Base-by-base conservation (phyloP, 2,329 filamentous ascomycete genomes). In the Rutstroemia sydowiana region DNA sequence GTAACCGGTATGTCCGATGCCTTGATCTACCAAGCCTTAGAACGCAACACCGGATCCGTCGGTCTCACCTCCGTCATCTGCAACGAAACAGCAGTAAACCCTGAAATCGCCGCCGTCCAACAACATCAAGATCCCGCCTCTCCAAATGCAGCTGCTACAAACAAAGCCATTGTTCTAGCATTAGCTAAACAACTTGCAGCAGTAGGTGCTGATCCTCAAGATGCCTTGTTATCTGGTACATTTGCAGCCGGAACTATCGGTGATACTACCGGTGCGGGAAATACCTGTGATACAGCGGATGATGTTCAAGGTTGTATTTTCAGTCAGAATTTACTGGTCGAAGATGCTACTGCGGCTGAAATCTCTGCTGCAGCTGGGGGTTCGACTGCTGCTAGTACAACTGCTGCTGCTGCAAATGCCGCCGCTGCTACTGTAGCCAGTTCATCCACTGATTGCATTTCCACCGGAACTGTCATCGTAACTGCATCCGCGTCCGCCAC, bases 91-190 rank as follows among this genome's bases (percentile, higher is more conserved):
- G 78, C 82, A 14, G 71, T 73, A 53, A 87, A 87, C 68, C 75
- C 82, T 2, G 82, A 86, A 69, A 84, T 87, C 61, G 76, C 73
- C 26, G 79, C 79, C 40, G 65, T 87, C 54, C 69, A 72, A 49
- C 81, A 84, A 68, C 82, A 86, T 68, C 82, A 87, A 68, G 83
- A 87, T 64, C 81, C 83, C 26, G 83, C 82, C 18, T 78, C 78
- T 0, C 63, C 72, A 3, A 75, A 74, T 39, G 78, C 81, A 11
- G 73, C 75, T 13, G 74, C 65, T 1, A 69, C 71, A 44, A 86
- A 86, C 72, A 84, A 83, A 70, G 70, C 72, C 32, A 77, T 85
- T 58, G 75, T 78, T 43, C 70, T 83, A 6, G 74, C 73, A 41
- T 70, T 85, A 3, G 82, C 82, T 16, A 68, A 71, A 48, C 78